Conservation (phyloP, 371 early-diverging fungal genomes). For the Phascolomyces articulosus region DNA sequence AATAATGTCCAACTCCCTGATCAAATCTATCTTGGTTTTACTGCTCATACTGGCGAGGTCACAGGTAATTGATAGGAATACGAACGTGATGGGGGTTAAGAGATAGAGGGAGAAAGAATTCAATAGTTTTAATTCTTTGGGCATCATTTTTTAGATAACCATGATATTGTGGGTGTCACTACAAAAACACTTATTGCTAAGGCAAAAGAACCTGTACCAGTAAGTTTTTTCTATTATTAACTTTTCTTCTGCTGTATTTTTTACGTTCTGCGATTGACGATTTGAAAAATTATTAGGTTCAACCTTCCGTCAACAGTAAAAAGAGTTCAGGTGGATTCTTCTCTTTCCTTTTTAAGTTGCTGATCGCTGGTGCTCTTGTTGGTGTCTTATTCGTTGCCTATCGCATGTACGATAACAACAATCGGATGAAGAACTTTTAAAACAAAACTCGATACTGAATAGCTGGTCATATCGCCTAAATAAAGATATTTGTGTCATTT, state of each 20-base stretch:
- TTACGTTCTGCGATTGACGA: neutral
- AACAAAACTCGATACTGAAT: too few species aligned
- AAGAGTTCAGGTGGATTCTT: conserved; percentile 44
- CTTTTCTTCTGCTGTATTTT: neutral
- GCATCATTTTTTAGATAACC: conserved; percentile 64
- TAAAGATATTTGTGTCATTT: too few species aligned
- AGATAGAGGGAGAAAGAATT: too few species aligned
- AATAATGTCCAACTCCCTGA: conserved; percentile 75
- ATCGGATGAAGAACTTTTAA: conserved; percentile 68
- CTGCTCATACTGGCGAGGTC: conserved; percentile 91
- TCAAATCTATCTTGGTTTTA: conserved; percentile 85
- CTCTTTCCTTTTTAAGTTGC: conserved; percentile 56
- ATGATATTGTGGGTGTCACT: conserved; percentile 76
- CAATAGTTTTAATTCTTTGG: too few species aligned
- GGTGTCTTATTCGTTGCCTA: conserved; percentile 59
- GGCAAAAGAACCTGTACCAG: conserved; percentile 30
- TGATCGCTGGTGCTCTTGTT: conserved; percentile 58
- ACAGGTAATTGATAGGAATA: conserved; percentile 51
- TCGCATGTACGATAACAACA: conserved; percentile 60
- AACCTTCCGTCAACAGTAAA: neutral
- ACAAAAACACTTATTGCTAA: conserved; percentile 49
- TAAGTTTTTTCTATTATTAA: conserved; percentile 4
- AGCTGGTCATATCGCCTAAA: too few species aligned
- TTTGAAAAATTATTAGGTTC: conserved; percentile 3
- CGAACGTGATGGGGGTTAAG: too few species aligned